These are phyloP conservation scores for Jimgerdemannia lactiflua DNA, from an alignment of 192 early-diverging fungal species.

Conservation along the genomic window DNA sequence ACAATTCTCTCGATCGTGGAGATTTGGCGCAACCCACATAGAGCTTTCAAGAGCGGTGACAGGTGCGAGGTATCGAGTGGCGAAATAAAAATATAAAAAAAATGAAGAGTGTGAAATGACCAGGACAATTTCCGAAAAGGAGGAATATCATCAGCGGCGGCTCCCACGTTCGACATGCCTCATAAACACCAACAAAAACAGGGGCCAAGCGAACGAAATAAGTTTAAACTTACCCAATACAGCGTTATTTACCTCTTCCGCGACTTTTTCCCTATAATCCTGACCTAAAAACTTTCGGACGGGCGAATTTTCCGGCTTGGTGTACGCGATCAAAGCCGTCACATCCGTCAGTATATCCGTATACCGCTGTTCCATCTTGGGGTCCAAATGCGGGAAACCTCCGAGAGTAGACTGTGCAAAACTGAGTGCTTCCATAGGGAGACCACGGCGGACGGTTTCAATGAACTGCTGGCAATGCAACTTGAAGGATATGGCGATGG, in stretches of 20 bases:
- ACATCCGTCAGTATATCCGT: conserved; percentile 43
- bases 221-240: conserved; percentile 51
- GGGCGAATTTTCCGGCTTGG: conserved; percentile 55
- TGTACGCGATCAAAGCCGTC: conserved; percentile 58
- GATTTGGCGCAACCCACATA: conserved; percentile 36
- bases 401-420: conserved; percentile 58
- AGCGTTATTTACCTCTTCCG: conserved; percentile 57
- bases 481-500: conserved; percentile 51
- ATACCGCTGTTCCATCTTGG: conserved; percentile 33
- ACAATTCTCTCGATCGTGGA: conserved; percentile 51
- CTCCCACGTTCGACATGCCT: not conserved
- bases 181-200: not conserved
- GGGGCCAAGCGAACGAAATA: not conserved
- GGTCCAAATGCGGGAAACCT: conserved; percentile 32
- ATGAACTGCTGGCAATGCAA: conserved; percentile 68
- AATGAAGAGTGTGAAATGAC: conserved; percentile 1
- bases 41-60: conserved; percentile 22
- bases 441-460: conserved; percentile 46
- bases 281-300: conserved; percentile 47
- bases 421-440: conserved; percentile 46
- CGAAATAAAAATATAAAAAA: not conserved
- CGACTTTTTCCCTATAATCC: conserved; percentile 53
- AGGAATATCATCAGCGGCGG: not conserved
- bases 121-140: not conserved
- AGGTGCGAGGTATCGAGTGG: not conserved